Base-by-base conservation (phyloP, 345 rosid species). In the Eucalyptus curtisii region DNA sequence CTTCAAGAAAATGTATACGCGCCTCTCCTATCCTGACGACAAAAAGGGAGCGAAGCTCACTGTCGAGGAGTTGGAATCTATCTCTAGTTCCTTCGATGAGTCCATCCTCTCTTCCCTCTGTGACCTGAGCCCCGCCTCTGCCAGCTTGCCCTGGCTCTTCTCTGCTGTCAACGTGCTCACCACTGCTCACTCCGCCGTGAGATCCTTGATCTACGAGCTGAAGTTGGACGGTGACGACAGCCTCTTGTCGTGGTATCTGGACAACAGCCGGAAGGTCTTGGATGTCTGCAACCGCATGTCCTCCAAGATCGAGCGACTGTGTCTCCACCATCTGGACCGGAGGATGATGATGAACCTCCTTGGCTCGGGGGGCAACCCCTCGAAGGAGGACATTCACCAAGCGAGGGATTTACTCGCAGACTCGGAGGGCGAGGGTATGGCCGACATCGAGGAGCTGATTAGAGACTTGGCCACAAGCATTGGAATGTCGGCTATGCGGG, bases 401-500 rank as follows among this genome's bases (percentile, higher is more conserved):
- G 76, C 37, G 0, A 64, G 76, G 40, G 37, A n/a, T 14, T 14
- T 64, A 33, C 76, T 64, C 20, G 19, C 76, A n/a, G 37, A 14
- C 16, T 64, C 10, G 19, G 40, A 6, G 10, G 3, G 19, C 5
- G 37, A n/a, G 76, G 76, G 19, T 10, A 16, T 14, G 5, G 76
- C 5, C 20, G 7, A 64, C 76, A 15, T n/a, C 5, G 40, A n/a
- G 37, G 19, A 31, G 76, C 40, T 64, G 76, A 64, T 64, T 31
- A n/a, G 40, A 64, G 19, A n/a, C 20, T 64, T 64, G 76, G 40
- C 76, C 17, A 8, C 20, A 33, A n/a, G 76, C 76, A 64, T n/a
- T 7, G 19, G 3, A 7, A n/a, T 7, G 3, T 14, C 40, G 10
- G 2, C 40, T 3, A 8, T 15, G 17, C 19, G 20, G 3, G 3